Conservation (phyloP, 805 yeast genomes). For the Hanseniaspora taiwanica region DNA sequence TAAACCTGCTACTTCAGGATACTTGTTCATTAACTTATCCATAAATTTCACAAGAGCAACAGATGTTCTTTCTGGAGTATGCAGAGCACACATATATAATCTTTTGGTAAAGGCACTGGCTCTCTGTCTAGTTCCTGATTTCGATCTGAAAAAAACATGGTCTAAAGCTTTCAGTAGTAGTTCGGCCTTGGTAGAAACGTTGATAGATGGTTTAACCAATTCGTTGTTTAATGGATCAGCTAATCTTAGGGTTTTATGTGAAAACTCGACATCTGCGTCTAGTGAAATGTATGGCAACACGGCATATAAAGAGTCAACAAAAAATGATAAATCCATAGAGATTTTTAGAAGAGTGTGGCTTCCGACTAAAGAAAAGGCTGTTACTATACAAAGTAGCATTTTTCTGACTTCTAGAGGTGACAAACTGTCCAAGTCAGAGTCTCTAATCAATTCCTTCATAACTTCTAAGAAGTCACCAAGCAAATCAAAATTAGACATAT, state of each 20-base stretch:
- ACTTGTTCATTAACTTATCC: conserved; percentile 59
- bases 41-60: conserved; percentile 67
- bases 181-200: conserved; percentile 82
- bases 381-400: conserved; percentile 67
- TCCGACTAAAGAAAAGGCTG: conserved; percentile 75
- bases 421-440: conserved; percentile 31
- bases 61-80: conserved; percentile 80
- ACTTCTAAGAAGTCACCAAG: conserved; percentile 89
- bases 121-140: conserved; percentile 50
- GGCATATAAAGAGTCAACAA: conserved; percentile 62
- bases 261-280: conserved; percentile 76
- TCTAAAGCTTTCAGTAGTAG: conserved; percentile 66
- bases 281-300: conserved; percentile 54
- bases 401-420: conserved; percentile 48
- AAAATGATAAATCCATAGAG: conserved; percentile 68
- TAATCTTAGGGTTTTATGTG: conserved; percentile 66
- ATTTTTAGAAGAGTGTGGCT: conserved; percentile 63
- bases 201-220: conserved; percentile 53
- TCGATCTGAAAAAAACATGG: conserved; percentile 64
- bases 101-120: conserved; percentile 78
- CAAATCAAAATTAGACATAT: conserved; percentile 81
- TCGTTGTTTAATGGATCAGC: conserved; percentile 56
- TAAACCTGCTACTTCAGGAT: conserved; percentile 59
- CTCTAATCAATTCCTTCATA: conserved; percentile 63
- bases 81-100: conserved; percentile 49